Evolutionary conservation across 1,284 basidiomycete genomes (phyloP).

Genomic region (Ganoderma leucocontextum): DNA sequence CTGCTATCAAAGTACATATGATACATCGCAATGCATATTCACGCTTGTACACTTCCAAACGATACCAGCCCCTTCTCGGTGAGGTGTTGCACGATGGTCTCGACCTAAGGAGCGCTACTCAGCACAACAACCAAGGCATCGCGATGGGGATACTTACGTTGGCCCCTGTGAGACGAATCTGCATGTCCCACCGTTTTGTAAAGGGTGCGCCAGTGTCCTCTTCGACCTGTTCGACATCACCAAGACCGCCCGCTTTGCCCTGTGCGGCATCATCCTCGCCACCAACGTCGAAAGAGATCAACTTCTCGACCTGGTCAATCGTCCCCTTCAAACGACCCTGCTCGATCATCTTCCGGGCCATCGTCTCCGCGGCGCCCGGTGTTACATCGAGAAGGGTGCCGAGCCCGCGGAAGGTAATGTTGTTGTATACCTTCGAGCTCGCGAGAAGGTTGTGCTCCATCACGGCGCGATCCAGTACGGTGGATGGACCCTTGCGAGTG

Average conservation of each 20-base stretch:
- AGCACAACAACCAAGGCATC: background rate
- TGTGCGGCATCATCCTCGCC: slow-evolving; percentile 89
- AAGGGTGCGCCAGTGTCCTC: slow-evolving; percentile 89
- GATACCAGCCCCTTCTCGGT: slow-evolving; percentile 72
- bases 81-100: slow-evolving; percentile 82
- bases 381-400: slow-evolving; percentile 87
- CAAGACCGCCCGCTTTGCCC: slow-evolving; percentile 90
- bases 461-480: slow-evolving; percentile 96
- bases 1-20: slow-evolving; percentile 35
- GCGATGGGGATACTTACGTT: slow-evolving; percentile 61
- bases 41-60: slow-evolving; percentile 43
- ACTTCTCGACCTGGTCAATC: slow-evolving; percentile 93
- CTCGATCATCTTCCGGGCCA: slow-evolving; percentile 96
- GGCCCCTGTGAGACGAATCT: slow-evolving; percentile 85
- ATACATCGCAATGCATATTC: slow-evolving; percentile 34
- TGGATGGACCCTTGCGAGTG: slow-evolving; percentile 87
- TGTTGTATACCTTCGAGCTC: slow-evolving; percentile 94
- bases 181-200: slow-evolving; percentile 92
- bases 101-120: slow-evolving; percentile 58
- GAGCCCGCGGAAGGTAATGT: slow-evolving; percentile 90
- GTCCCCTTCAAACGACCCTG: slow-evolving; percentile 90
- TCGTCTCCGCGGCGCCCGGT: slow-evolving; percentile 89
- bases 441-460: slow-evolving; percentile 98
- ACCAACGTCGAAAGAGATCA: slow-evolving; percentile 90
- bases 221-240: slow-evolving; percentile 83